Base-by-base conservation (phyloP, 2,329 filamentous ascomycete genomes). In the Colletotrichum liriopes region DNA sequence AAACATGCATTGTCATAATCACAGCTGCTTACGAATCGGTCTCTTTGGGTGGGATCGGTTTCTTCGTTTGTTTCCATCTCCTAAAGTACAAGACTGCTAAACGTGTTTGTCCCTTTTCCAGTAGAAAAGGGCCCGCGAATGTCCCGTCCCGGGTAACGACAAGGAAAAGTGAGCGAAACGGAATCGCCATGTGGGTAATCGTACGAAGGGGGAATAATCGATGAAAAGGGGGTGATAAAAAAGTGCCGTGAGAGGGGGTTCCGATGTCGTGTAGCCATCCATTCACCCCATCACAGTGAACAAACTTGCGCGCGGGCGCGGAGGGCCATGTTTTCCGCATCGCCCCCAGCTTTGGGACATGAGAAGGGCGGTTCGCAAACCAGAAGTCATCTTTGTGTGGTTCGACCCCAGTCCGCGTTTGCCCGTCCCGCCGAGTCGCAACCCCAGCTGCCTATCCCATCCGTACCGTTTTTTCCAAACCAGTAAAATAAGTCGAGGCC, bases 111-210 rank as follows among this genome's bases (percentile, higher is more conserved):
- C 32, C 35, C 58, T 51, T 26, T 29, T 29, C 29, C 52, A 61
- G 35, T 20, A 32, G 51, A 23, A 29, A 54, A 54, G 8, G n/a
- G 26, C 45, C 52, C 8, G 45, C 8, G 32, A 14, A 20, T 18
- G 32, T 18, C 20, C 59, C 45, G 32, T 47, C 47, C 61, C 35
- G 23, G 20, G 5, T 37, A 62, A 62, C 39, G 32, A 60, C 45
- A 69, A 60, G 59, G 58, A 49, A 55, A 63, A 49, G 3, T 29
- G 47, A 54, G 65, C 65, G 54, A 72, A 58, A 69, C 59, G 59
- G 54, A 72, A 69, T 72, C 59, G 69, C 65, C 65, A 55, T 69
- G 59, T 62, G 68, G 64, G 58, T 64, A 60, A 69, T 59, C 64
- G 58, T 63, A 47, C 69, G 65, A 55, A 55, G 20, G 20, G 29